phyloP scores from a whole-genome alignment of 352 stramenopile genomes.

The Halophytophthora batemanensis region DNA sequence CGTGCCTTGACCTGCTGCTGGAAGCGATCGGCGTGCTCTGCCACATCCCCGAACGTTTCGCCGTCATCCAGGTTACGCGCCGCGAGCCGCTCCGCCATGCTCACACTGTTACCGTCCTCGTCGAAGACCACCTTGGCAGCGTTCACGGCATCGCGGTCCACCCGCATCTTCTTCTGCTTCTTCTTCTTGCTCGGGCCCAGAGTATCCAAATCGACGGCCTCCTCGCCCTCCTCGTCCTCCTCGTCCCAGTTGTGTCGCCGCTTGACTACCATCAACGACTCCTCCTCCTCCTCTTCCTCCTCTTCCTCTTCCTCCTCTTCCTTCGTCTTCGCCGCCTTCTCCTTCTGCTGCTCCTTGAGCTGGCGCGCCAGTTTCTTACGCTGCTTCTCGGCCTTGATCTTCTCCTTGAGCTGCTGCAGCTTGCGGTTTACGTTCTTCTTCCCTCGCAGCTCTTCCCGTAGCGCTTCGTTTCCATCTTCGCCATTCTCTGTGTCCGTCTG shows the following conservation, averaged over 20 bases:
- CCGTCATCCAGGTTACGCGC: conserved; percentile 36
- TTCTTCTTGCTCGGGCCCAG: conserved; percentile 52
- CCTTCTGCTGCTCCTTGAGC: conserved; percentile 33
- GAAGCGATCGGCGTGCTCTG: conserved; percentile 60
- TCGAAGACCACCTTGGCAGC: conserved; percentile 92
- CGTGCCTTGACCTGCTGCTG: conserved; percentile 60
- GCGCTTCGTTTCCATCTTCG: conserved; percentile 61
- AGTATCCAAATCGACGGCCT: conserved; percentile 58
- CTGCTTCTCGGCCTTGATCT: conserved; percentile 96
- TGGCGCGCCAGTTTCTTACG: conserved; percentile 89
- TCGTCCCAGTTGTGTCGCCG: conserved; percentile 82
- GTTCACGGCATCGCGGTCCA: conserved; percentile 62
- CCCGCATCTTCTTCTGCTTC: conserved; percentile 89
- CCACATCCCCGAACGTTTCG: conserved; percentile 63
- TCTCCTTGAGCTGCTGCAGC: conserved; percentile 96
- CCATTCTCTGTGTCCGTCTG: conserved; percentile 39
- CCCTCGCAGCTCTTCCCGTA: conserved; percentile 81
- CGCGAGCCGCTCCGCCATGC: conserved; percentile 55
- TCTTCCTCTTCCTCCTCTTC: conserved; percentile 27
- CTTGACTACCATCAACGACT: conserved; percentile 93
- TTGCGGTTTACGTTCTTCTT: conserved; percentile 98
- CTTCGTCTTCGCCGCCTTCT: conserved; percentile 24
- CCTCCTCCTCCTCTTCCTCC: conserved; percentile 76
- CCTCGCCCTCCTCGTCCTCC: conserved; percentile 44
- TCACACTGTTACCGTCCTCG: conserved; percentile 89